Base-by-base conservation (phyloP, 306 rosid genomes). In the Benincasa hispida region DNA sequence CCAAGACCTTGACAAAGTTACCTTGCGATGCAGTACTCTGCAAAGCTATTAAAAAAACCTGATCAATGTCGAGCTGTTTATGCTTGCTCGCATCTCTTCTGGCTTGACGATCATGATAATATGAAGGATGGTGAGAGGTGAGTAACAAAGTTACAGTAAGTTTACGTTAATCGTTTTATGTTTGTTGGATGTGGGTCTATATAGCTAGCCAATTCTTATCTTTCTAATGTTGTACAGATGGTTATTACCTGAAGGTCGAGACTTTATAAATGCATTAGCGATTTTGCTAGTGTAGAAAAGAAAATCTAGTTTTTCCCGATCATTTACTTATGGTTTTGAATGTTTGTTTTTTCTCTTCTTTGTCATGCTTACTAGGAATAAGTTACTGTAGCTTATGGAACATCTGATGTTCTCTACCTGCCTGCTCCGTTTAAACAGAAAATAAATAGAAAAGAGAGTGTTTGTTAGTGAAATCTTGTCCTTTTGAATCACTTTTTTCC, bases 41-140 rank as follows among this genome's bases (percentile, higher is more conserved):
- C 96, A 30, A 93, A 91, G 93, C 98, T 93, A 84, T 82, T 93
- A 81, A 93, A 91, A 91, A 93, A 93, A 84, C 87, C 97, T 58
- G 98, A 93, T 85, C 97, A 93, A 75, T 93, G 97, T 85, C 89
- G 89, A 85, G 98, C 96, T 78, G 93, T 93, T 80, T 91, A 91
- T 80, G 91, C 97, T 30, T 91, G 98, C 82, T 86, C 97, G 12
- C 96, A 93, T 88, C 90, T 93, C 76, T 93, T 93, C 87, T 91
- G 97, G 98, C 89, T 91, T 75, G 93, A 91, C 32, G 96, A 88
- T 86, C 96, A 89, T 77, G 96, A 89, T 72, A 91, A 80, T 82
- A 85, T 88, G 92, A 89, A 93, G 84, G 98, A 93, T 78, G 98
- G 98, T 75, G 98, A 93, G 84, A 93, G 98, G 98, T 93, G 81